Conservation (phyloP, 2,329 filamentous ascomycete species). For the Fusarium sp. region DNA sequence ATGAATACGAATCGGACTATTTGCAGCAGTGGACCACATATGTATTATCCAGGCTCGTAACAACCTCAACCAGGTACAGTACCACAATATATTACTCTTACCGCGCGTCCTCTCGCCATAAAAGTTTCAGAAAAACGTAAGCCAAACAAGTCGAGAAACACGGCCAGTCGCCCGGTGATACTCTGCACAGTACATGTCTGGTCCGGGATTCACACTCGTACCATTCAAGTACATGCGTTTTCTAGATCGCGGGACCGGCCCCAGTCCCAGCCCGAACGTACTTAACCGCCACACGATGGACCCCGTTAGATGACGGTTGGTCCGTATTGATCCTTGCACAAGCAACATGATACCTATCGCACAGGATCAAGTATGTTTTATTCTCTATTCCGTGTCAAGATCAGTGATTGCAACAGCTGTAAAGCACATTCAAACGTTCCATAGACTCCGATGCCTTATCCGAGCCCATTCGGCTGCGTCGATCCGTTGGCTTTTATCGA, state of each 20-base stretch:
- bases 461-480: not conserved
- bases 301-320: constrained; percentile 41
- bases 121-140: constrained; percentile 9
- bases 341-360: constrained; percentile 1
- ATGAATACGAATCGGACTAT: constrained; percentile 28
- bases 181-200: constrained; percentile 5
- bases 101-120: constrained; percentile 5
- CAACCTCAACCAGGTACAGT: not conserved
- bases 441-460: constrained; percentile 3
- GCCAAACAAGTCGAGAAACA: constrained; percentile 19
- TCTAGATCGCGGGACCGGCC: constrained; percentile 20
- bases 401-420: constrained; percentile 2
- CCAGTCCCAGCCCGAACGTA: constrained; percentile 20
- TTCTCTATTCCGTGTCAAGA: not conserved
- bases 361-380: not conserved
- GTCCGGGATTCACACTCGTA: constrained; percentile 5
- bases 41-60: not conserved
- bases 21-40: not conserved
- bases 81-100: not conserved
- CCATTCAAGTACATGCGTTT: constrained; percentile 18
- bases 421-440: not conserved
- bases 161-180: constrained; percentile 12
- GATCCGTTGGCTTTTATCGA: constrained; percentile 7
- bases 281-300: constrained; percentile 40
- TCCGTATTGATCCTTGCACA: constrained; percentile 21